Evolutionary conservation across 495 filamentous ascomycete species (phyloP).

Genomic region (Penicillium crystallinum): DNA sequence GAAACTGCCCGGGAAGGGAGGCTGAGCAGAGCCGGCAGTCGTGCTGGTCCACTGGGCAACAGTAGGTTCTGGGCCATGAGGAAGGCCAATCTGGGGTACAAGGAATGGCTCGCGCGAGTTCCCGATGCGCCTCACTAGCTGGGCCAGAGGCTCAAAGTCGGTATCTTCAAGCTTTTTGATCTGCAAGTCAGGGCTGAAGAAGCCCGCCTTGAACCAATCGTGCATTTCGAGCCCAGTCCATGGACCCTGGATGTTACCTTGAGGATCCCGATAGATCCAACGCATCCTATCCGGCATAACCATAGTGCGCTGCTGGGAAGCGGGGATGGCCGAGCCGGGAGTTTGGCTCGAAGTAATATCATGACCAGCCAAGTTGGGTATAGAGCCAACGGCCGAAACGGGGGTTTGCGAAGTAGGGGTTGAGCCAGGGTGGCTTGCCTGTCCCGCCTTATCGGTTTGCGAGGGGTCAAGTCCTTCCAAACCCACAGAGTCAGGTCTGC

Average conservation of each 20-base stretch:
- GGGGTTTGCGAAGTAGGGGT: constrained; percentile 39
- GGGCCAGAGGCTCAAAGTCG: constrained; percentile 94
- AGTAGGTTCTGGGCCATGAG: constrained; percentile 65
- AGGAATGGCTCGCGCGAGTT: constrained; percentile 97
- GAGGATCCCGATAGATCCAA: constrained; percentile 96
- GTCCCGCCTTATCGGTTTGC: constrained; percentile 24
- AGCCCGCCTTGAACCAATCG: constrained; percentile 98
- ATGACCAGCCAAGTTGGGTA: constrained; percentile 28
- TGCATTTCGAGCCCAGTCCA: constrained; percentile 98
- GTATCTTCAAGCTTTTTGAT: constrained; percentile 90
- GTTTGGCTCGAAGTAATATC: constrained; percentile 29
- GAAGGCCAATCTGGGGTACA: constrained; percentile 91
- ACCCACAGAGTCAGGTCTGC: constrained; percentile 48
- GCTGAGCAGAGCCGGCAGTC: constrained; percentile 63
- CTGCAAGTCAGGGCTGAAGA: constrained; percentile 89
- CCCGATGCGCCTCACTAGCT: constrained; percentile 90
- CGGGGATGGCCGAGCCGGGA: constrained; percentile 52
- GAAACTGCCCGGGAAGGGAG: constrained; percentile 92
- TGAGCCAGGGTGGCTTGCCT: constrained; percentile 27
- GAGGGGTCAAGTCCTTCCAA: constrained; percentile 33
- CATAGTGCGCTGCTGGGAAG: constrained; percentile 78
- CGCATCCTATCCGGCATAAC: constrained; percentile 99
- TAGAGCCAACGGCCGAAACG: constrained; percentile 40
- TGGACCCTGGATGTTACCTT: constrained; percentile 85
- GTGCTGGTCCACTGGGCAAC: constrained; percentile 35